A percentile compares a stretch with the other conserved stretches of the same genome.
These are phyloP conservation scores for Colletotrichum abscissum DNA, from an alignment of 2,329 filamentous ascomycete species.

Conservation along the genomic window DNA sequence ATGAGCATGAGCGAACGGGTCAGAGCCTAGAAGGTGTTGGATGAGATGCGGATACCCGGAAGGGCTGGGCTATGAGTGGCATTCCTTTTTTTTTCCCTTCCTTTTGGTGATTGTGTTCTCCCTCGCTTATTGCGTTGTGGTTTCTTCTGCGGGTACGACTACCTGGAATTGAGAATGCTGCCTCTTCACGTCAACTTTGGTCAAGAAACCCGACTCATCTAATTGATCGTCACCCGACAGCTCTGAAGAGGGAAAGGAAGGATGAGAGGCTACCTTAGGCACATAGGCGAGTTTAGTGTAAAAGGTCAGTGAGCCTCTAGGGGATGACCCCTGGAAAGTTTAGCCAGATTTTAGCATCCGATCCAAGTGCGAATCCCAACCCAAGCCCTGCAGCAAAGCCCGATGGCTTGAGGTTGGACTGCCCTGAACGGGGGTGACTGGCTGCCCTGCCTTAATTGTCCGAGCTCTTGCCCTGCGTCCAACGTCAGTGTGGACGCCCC, in stretches of 20 bases:
- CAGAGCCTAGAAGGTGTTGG: background rate
- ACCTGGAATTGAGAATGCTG: too few relatives aligned
- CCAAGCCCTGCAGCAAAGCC: slow-evolving; percentile 25
- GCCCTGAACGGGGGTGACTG: background rate
- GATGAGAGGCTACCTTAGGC: background rate
- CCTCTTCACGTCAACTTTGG: too few relatives aligned
- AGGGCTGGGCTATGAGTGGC: background rate
- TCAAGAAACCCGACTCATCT: background rate
- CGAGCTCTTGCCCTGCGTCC: background rate
- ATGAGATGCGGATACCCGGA: background rate
- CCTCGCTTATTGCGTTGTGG: background rate
- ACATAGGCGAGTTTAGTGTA: background rate
- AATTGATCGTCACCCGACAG: too few relatives aligned
- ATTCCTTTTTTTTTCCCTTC: background rate
- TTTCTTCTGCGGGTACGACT: background rate
- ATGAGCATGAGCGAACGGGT: slow-evolving; percentile 1
- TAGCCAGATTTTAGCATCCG: slow-evolving; percentile 17
- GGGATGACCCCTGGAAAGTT: slow-evolving; percentile 30
- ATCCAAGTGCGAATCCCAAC: slow-evolving; percentile 22
- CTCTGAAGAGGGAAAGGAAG: background rate
- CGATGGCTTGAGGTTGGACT: background rate
- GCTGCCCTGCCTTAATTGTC: background rate
- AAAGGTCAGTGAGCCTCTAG: slow-evolving; percentile 10
- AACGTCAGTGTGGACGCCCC: slow-evolving; percentile 17
- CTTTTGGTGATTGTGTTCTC: background rate